These are phyloP conservation scores for Epichloe sibirici DNA, from an alignment of 2,329 filamentous ascomycete species.

Conservation along the genomic window DNA sequence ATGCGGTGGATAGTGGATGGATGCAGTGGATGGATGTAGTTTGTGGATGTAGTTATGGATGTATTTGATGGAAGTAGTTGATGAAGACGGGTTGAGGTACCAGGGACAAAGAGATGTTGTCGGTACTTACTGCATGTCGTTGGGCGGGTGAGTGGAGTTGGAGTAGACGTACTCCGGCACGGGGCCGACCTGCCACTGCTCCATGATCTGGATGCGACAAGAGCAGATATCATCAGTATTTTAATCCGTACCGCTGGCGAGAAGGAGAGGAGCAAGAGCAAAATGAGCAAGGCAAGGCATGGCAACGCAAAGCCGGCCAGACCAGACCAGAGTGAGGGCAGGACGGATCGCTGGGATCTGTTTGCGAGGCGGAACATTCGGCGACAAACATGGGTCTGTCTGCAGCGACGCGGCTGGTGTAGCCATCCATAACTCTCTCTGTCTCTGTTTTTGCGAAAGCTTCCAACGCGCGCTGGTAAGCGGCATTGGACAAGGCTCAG, in stretches of 20 bases:
- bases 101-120: conserved; percentile 21
- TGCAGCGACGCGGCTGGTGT: conserved; percentile 13
- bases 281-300: conserved; percentile 3
- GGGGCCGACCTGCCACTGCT: conserved; percentile 50
- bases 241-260: conserved; percentile 7
- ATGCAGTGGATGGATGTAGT: neutral
- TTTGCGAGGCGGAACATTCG: conserved; percentile 6
- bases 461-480: conserved; percentile 8
- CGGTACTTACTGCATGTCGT: conserved; percentile 46
- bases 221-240: conserved; percentile 14
- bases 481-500: conserved; percentile 4
- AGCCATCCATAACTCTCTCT: conserved; percentile 6
- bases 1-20: no score
- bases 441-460: conserved; percentile 1
- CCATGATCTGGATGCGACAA: conserved; percentile 36
- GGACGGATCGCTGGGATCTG: neutral
- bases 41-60: neutral
- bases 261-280: conserved; percentile 6
- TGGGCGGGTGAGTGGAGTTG: conserved; percentile 40
- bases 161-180: conserved; percentile 48
- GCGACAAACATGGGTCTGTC: conserved; percentile 10
- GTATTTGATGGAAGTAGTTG: conserved; percentile 3
- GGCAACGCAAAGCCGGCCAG: conserved; percentile 4
- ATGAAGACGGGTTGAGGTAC: conserved; percentile 12
- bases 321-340: conserved; percentile 5